These are phyloP conservation scores for Neopestalotiopsis sp. DNA, from an alignment of 2,329 filamentous ascomycete genomes.

Conservation along the genomic window DNA sequence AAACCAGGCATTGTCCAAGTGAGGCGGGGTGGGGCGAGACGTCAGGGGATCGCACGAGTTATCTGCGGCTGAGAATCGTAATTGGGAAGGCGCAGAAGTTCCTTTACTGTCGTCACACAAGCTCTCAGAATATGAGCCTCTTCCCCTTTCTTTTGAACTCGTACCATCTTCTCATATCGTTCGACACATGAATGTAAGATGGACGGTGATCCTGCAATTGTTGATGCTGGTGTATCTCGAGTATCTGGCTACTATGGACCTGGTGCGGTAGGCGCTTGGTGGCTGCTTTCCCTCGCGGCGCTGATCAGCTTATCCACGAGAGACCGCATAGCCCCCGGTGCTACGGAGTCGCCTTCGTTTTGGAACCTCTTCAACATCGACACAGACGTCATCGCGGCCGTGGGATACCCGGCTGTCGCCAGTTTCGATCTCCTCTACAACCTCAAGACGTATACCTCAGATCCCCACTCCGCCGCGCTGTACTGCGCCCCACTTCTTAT, in stretches of 20 bases:
- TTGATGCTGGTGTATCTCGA: background rate
- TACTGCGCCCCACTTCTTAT: background rate
- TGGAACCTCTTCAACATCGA: background rate
- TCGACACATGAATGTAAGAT: no score
- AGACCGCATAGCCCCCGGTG: background rate
- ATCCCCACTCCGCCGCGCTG: background rate
- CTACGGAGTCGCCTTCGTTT: background rate
- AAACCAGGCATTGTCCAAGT: no score
- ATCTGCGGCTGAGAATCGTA: no score
- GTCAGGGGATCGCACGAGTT: no score
- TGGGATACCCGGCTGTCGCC: background rate
- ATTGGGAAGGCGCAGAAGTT: no score
- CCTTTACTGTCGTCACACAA: no score
- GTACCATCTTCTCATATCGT: no score
- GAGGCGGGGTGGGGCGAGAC: no score
- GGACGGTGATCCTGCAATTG: background rate
- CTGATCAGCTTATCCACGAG: background rate
- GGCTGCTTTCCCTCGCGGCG: background rate
- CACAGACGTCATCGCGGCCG: background rate
- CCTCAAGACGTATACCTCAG: background rate
- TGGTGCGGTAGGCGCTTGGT: background rate
- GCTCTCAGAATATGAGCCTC: no score
- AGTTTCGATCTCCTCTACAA: background rate
- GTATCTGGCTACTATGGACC: background rate
- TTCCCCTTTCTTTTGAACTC: no score